phyloP scores from a whole-genome alignment of 139 green algal species.

The Picochlorum sp. region DNA sequence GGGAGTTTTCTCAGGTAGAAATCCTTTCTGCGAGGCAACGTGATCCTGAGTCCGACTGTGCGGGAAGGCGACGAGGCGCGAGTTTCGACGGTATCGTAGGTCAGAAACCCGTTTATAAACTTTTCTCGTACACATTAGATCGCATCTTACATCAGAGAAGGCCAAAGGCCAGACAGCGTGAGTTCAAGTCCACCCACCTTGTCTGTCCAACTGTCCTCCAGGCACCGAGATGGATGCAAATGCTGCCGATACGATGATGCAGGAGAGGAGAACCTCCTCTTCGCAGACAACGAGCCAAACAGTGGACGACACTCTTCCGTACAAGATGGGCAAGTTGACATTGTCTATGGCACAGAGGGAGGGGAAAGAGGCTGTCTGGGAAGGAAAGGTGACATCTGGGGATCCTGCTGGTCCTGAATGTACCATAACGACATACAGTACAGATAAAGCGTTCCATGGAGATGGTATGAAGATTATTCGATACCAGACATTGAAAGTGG shows the following conservation, averaged over 20 bases:
- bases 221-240: no score
- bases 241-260: not conserved
- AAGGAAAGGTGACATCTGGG: slow-evolving; percentile 56
- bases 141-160: no score
- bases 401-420: slow-evolving; percentile 46
- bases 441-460: not conserved
- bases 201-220: no score
- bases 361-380: slow-evolving; percentile 38
- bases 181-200: no score
- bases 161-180: no score
- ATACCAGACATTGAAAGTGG: slow-evolving; percentile 85
- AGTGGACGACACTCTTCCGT: slow-evolving; percentile 11
- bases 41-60: no score
- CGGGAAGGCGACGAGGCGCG: no score
- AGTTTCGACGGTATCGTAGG: no score
- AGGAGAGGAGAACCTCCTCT: not conserved
- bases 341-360: slow-evolving; percentile 38
- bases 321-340: slow-evolving; percentile 52
- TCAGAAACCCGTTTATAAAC: no score
- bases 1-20: no score
- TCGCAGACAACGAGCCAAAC: not conserved
- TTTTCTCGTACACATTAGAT: no score
- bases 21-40: no score
- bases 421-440: slow-evolving; percentile 37
- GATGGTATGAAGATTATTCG: slow-evolving; percentile 53